Evolutionary conservation across 805 yeast species (phyloP).

Genomic region (Isabelozyma rhagii): DNA sequence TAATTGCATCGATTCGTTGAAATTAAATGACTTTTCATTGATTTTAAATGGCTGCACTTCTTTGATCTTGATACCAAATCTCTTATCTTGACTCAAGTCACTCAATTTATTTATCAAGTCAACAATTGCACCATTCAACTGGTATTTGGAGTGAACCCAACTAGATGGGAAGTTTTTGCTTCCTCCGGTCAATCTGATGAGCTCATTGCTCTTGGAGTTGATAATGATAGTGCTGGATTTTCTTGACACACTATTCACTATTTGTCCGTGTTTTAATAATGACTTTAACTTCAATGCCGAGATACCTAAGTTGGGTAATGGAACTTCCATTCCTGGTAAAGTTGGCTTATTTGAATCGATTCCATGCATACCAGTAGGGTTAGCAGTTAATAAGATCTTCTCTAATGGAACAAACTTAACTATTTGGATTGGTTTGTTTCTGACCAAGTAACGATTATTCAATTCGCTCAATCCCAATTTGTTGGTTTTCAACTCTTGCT

Average conservation of each 20-base stretch:
- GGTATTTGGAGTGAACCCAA: slow-evolving; percentile 82
- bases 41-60: slow-evolving; percentile 58
- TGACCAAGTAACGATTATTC: slow-evolving; percentile 72
- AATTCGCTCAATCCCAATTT: slow-evolving; percentile 80
- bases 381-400: slow-evolving; percentile 57
- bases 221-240: slow-evolving; percentile 68
- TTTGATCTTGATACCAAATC: slow-evolving; percentile 66
- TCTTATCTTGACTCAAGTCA: slow-evolving; percentile 58
- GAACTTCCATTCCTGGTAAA: slow-evolving; percentile 72
- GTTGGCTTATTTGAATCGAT: slow-evolving; percentile 63
- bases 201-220: slow-evolving; percentile 46
- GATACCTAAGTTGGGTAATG: slow-evolving; percentile 71
- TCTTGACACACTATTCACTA: slow-evolving; percentile 60
- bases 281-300: slow-evolving; percentile 67
- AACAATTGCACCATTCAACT: slow-evolving; percentile 47
- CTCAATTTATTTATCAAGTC: slow-evolving; percentile 54
- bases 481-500: slow-evolving; percentile 55
- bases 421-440: slow-evolving; percentile 66
- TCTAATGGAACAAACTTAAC: slow-evolving; percentile 74
- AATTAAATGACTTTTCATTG: slow-evolving; percentile 1
- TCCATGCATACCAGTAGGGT: slow-evolving; percentile 66
- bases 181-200: slow-evolving; percentile 82
- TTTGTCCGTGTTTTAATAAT: slow-evolving; percentile 40
- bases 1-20: slow-evolving; percentile 14
- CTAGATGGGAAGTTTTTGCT: slow-evolving; percentile 63